Percentiles rank a stretch among this genome's conserved stretches.
These are phyloP conservation scores for Chytriomyces sp. DNA, from an alignment of 192 early-diverging fungal species.

Conservation along the genomic window DNA sequence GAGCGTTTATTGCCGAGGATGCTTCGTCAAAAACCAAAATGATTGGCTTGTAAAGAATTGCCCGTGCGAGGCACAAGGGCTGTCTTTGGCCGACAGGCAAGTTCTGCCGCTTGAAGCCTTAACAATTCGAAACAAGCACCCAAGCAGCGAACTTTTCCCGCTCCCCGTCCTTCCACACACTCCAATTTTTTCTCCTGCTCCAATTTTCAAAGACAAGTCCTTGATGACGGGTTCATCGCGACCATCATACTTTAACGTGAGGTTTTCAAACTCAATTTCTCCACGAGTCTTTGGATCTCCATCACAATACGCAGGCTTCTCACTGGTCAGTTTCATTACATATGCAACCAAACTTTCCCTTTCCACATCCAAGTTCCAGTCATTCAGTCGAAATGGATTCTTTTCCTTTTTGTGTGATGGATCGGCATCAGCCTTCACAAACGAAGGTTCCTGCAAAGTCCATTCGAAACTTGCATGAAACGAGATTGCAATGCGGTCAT, in stretches of 20 bases:
- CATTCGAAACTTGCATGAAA: too few species aligned
- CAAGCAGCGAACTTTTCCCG: background rate
- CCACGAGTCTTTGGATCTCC: slow-evolving; percentile 1
- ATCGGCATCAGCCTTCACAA: too few species aligned
- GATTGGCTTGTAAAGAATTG: slow-evolving; percentile 40
- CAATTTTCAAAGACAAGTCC: slow-evolving; percentile 1
- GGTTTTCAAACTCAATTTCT: slow-evolving; percentile 1
- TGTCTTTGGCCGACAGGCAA: slow-evolving; percentile 54
- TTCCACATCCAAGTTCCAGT: too few species aligned
- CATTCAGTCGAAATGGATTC: too few species aligned
- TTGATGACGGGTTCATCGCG: background rate
- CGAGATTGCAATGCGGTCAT: too few species aligned
- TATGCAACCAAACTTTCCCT: background rate
- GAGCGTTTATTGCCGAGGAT: slow-evolving; percentile 61
- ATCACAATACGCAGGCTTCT: background rate
- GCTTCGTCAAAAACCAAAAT: slow-evolving; percentile 58
- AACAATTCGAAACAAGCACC: slow-evolving; percentile 5
- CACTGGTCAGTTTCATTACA: background rate
- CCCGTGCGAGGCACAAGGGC: slow-evolving; percentile 55
- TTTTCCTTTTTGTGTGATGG: too few species aligned
- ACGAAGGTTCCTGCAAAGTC: too few species aligned
- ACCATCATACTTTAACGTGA: background rate
- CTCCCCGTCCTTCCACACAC: slow-evolving; percentile 44
- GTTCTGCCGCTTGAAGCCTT: slow-evolving; percentile 27
- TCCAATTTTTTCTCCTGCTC: background rate